These are phyloP conservation scores for Daldinia loculata DNA, from an alignment of 495 filamentous ascomycete species.

Conservation along the genomic window DNA sequence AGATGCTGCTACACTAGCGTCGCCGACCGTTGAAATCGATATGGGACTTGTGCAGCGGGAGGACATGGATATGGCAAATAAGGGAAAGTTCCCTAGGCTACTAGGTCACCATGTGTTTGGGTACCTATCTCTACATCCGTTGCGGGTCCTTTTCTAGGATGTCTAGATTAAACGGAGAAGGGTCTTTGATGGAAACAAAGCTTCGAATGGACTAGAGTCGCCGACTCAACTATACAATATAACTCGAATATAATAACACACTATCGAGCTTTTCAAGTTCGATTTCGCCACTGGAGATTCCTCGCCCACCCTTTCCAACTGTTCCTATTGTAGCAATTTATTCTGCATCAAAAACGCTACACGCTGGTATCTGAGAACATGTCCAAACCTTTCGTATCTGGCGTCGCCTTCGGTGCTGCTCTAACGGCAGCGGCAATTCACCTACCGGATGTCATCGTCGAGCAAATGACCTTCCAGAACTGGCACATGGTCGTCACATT, in stretches of 20 bases:
- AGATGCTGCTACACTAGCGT: conserved; percentile 29
- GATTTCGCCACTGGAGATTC: neutral
- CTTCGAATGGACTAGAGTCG: conserved; percentile 21
- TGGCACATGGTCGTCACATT: conserved; percentile 69
- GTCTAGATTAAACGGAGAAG: conserved; percentile 4
- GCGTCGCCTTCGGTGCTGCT: conserved; percentile 63
- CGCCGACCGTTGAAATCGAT: conserved; percentile 34
- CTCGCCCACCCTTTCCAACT: neutral
- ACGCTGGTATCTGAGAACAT: conserved; percentile 12
- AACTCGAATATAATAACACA: conserved; percentile 28
- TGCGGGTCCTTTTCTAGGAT: conserved; percentile 27
- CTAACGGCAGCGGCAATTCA: conserved; percentile 62
- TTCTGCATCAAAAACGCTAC: neutral
- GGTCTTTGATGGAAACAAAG: conserved; percentile 12
- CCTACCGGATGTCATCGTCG: conserved; percentile 60
- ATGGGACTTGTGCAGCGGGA: conserved; percentile 16
- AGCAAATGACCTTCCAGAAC: conserved; percentile 61
- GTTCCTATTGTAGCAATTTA: neutral
- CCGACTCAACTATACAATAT: conserved; percentile 28
- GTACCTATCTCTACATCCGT: conserved; percentile 1
- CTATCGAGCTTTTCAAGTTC: conserved; percentile 10
- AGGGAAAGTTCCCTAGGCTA: neutral
- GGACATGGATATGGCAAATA: conserved; percentile 18
- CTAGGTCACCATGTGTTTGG: conserved; percentile 14
- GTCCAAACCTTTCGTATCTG: conserved; percentile 47